Conservation (phyloP, 75 land plant genomes). For the Picea glauca region DNA sequence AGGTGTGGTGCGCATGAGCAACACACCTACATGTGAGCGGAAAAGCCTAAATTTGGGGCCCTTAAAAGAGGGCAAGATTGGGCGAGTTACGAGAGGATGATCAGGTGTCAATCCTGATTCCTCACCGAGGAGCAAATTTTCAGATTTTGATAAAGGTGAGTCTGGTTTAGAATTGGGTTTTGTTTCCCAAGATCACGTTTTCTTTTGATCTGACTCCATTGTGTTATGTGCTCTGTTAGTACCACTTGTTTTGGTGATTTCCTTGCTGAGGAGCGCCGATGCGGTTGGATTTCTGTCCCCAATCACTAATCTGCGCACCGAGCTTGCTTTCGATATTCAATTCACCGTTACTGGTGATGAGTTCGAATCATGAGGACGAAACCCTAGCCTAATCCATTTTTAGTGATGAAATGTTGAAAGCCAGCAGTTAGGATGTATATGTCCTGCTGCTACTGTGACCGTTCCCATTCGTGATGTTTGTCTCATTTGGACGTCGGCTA, state of each 20-base stretch:
- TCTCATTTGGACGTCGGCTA: neutral
- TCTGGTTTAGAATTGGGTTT: too few species aligned
- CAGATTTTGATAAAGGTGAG: too few species aligned
- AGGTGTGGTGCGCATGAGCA: neutral
- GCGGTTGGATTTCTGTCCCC: neutral
- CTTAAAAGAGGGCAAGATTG: neutral
- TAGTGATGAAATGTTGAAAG: too few species aligned
- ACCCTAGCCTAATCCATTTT: too few species aligned
- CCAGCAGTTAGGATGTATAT: too few species aligned
- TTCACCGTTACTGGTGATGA: neutral
- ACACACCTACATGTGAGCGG: neutral
- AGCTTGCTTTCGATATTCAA: neutral
- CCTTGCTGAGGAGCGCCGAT: neutral
- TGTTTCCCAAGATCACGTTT: too few species aligned
- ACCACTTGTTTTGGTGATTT: constrained; percentile 1
- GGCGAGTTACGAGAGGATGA: neutral
- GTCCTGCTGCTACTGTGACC: neutral
- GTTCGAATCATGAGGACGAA: constrained; percentile 5
- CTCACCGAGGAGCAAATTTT: too few species aligned
- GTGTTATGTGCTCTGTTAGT: neutral
- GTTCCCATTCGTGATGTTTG: too few species aligned
- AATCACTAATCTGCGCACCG: too few species aligned
- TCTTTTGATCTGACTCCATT: too few species aligned
- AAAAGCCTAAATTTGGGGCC: neutral
- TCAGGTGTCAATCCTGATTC: too few species aligned